Evolutionary conservation across 805 yeast species (phyloP).

Genomic region (Saturnispora galanensis): DNA sequence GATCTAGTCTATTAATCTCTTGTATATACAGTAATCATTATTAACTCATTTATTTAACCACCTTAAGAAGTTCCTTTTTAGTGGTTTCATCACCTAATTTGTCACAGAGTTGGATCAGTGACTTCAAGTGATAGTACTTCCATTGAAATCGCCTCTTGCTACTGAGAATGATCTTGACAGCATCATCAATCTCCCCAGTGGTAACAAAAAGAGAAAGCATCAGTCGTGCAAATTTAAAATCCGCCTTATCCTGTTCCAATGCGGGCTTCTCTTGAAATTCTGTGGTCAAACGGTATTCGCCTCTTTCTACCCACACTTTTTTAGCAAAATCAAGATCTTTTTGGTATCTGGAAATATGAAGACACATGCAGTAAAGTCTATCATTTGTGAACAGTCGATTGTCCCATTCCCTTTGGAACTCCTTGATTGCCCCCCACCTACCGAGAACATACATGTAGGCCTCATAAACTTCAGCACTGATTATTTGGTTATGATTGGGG

Average conservation of each 20-base stretch:
- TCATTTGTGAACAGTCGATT: slow-evolving; percentile 25
- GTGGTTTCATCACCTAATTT: slow-evolving; percentile 34
- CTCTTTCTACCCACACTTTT: slow-evolving; percentile 70
- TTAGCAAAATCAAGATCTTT: slow-evolving; percentile 51
- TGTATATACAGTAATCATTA: not conserved
- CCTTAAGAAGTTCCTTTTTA: slow-evolving; percentile 21
- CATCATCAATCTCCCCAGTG: slow-evolving; percentile 54
- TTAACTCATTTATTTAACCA: slow-evolving; percentile 9
- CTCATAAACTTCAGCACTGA: slow-evolving; percentile 36
- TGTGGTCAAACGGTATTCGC: slow-evolving; percentile 49
- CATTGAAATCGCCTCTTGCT: slow-evolving; percentile 64
- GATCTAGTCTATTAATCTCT: not conserved
- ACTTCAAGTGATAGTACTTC: slow-evolving; percentile 41
- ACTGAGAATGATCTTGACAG: slow-evolving; percentile 54
- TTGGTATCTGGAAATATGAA: slow-evolving; percentile 55
- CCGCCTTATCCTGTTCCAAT: slow-evolving; percentile 34
- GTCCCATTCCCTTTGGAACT: slow-evolving; percentile 29
- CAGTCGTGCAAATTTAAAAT: slow-evolving; percentile 60
- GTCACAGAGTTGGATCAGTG: slow-evolving; percentile 31
- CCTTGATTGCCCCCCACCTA: slow-evolving; percentile 27
- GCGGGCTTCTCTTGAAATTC: slow-evolving; percentile 35
- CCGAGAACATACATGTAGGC: slow-evolving; percentile 43
- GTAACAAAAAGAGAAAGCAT: slow-evolving; percentile 54
- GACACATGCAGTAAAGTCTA: slow-evolving; percentile 46
- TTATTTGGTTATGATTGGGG: slow-evolving; percentile 12